phyloP scores from a whole-genome alignment of 495 filamentous ascomycete genomes.

The Trichocladium antarcticum region DNA sequence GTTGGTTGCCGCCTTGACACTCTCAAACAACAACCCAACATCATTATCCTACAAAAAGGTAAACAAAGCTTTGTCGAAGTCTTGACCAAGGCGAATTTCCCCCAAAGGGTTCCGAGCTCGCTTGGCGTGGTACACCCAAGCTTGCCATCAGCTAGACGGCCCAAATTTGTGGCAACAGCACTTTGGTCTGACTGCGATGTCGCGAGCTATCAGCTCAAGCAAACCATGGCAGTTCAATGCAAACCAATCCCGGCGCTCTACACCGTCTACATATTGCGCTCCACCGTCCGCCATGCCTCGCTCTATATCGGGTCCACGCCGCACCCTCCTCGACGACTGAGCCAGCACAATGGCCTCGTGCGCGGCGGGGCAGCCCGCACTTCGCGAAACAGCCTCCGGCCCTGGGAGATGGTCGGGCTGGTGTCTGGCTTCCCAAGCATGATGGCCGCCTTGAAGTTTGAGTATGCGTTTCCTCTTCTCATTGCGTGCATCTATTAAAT shows the following conservation, averaged over 20 bases:
- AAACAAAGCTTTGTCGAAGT: too few relatives aligned
- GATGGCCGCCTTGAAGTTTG: slow-evolving; percentile 85
- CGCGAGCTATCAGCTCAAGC: background rate
- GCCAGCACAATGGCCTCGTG: slow-evolving; percentile 75
- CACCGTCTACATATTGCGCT: slow-evolving; percentile 73
- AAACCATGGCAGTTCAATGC: slow-evolving; percentile 25
- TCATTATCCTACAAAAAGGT: too few relatives aligned
- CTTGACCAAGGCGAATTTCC: too few relatives aligned
- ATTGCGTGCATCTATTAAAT: background rate
- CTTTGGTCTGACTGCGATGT: too few relatives aligned
- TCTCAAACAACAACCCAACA: too few relatives aligned
- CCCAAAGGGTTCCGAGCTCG: too few relatives aligned
- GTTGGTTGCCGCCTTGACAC: too few relatives aligned
- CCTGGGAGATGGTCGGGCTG: slow-evolving; percentile 88
- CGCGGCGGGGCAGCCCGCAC: slow-evolving; percentile 75
- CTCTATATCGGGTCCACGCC: slow-evolving; percentile 90
- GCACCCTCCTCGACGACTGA: slow-evolving; percentile 66
- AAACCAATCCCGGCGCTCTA: slow-evolving; percentile 47
- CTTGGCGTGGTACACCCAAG: too few relatives aligned
- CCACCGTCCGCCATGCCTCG: slow-evolving; percentile 50
- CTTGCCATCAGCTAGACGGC: too few relatives aligned
- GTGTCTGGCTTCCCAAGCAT: slow-evolving; percentile 82
- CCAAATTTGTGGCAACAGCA: too few relatives aligned
- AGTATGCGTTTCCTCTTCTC: slow-evolving; percentile 45
- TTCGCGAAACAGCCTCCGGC: slow-evolving; percentile 49